A percentile compares a stretch with the other conserved stretches of the same genome.
These are phyloP conservation scores for Chimonanthus praecox DNA, from an alignment of 164 flowering plant genomes.

Conservation along the genomic window DNA sequence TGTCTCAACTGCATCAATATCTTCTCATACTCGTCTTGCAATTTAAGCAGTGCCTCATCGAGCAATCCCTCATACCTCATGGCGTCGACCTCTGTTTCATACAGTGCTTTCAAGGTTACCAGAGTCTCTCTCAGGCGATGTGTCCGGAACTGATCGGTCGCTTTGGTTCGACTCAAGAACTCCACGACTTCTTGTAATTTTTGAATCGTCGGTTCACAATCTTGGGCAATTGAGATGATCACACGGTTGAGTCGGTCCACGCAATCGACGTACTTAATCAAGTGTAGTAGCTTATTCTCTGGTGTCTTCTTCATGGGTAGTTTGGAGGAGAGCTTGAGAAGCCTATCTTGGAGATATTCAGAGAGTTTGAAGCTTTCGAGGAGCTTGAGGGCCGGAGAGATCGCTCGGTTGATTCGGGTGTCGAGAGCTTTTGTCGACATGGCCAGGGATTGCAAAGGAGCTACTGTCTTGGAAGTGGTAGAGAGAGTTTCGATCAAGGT, in stretches of 20 bases:
- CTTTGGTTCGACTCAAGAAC: constrained; percentile 72
- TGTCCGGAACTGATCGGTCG: constrained; percentile 46
- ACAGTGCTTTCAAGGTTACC: constrained; percentile 47
- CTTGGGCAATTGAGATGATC: constrained; percentile 31
- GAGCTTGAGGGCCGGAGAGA: constrained; percentile 53
- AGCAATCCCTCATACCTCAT: constrained; percentile 69
- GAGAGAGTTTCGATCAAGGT: constrained; percentile 26
- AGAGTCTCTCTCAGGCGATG: constrained; percentile 47
- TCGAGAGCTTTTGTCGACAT: constrained; percentile 60
- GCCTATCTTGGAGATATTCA: constrained; percentile 48
- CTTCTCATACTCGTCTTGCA: constrained; percentile 64
- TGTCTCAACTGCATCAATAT: constrained; percentile 42
- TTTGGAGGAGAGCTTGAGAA: constrained; percentile 32
- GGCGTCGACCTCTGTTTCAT: constrained; percentile 55
- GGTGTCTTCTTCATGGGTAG: constrained; percentile 20
- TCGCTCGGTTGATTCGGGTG: constrained; percentile 57
- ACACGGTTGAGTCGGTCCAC: constrained; percentile 40
- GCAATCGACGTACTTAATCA: constrained; percentile 41
- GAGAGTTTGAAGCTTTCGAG: constrained; percentile 45
- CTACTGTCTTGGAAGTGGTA: constrained; percentile 33
- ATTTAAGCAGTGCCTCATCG: constrained; percentile 51
- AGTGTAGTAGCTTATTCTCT: constrained; percentile 25
- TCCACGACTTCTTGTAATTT: constrained; percentile 74
- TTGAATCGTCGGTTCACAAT: constrained; percentile 58
- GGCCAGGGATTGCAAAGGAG: constrained; percentile 54